These are phyloP conservation scores for Brachypodium distachyon DNA, from an alignment of 202 grass and related monocot species.

Conservation along the genomic window DNA sequence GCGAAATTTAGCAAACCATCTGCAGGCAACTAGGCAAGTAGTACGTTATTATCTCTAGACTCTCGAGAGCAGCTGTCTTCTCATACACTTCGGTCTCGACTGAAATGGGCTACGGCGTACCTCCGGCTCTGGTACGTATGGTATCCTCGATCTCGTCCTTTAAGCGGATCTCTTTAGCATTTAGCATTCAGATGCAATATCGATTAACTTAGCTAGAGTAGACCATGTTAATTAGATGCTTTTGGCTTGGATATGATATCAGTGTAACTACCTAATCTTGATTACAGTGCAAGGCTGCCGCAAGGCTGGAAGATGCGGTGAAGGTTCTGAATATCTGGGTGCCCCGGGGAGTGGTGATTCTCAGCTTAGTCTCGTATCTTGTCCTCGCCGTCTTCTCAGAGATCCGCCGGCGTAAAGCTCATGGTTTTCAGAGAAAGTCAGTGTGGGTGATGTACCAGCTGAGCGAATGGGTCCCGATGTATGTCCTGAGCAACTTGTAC, in stretches of 20 bases:
- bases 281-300: neutral
- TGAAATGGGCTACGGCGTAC: too few relatives aligned
- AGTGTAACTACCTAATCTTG: neutral
- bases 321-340: neutral
- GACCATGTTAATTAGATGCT: neutral
- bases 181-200: neutral
- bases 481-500: neutral
- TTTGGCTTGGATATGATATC: neutral
- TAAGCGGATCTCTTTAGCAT: too few relatives aligned
- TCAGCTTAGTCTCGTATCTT: conserved; percentile 17
- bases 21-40: too few relatives aligned
- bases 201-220: too few relatives aligned
- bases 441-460: neutral
- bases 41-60: too few relatives aligned
- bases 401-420: neutral
- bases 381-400: neutral
- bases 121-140: too few relatives aligned
- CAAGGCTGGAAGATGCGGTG: neutral
- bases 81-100: too few relatives aligned
- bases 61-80: too few relatives aligned
- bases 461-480: neutral
- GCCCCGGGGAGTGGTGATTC: neutral
- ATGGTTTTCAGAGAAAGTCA: neutral
- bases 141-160: too few relatives aligned
- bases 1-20: too few relatives aligned